phyloP scores from a whole-genome alignment of 768 basidiomycete genomes.

The Lentinula sp. region DNA sequence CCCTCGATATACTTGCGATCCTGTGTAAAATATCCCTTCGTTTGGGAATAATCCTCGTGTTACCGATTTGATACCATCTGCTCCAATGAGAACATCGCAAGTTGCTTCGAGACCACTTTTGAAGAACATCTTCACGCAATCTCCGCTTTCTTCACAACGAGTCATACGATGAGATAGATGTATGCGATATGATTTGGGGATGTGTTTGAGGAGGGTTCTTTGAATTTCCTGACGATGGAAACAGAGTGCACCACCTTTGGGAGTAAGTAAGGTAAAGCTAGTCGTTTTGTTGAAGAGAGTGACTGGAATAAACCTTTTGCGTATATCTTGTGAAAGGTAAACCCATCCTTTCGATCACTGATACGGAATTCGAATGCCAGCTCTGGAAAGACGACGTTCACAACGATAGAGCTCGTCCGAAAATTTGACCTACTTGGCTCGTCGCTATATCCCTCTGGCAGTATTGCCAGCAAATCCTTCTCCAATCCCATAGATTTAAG shows the following conservation, averaged over 20 bases:
- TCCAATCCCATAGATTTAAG: constrained; percentile 32
- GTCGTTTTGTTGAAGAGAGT: neutral
- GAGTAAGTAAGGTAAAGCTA: neutral
- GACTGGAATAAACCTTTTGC: constrained; percentile 15
- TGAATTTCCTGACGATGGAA: constrained; percentile 44
- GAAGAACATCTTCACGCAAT: constrained; percentile 19
- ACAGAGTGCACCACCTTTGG: constrained; percentile 17
- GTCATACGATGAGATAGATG: constrained; percentile 34
- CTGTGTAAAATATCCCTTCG: constrained; percentile 32
- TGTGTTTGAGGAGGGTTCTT: constrained; percentile 27
- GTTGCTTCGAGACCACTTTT: constrained; percentile 17
- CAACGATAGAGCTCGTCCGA: constrained; percentile 6
- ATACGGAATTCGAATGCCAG: constrained; percentile 22
- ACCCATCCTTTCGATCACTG: constrained; percentile 25
- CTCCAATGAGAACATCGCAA: constrained; percentile 32
- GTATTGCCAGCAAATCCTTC: constrained; percentile 15
- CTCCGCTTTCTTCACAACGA: constrained; percentile 20
- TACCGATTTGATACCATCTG: constrained; percentile 30
- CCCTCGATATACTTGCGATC: constrained; percentile 29
- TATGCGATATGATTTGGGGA: constrained; percentile 23
- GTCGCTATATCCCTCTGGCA: constrained; percentile 11
- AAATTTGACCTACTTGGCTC: constrained; percentile 12
- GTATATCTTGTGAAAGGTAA: constrained; percentile 17
- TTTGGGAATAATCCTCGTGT: constrained; percentile 10
- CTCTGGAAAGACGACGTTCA: neutral